A percentile compares a stretch with the other conserved stretches of the same genome.
Evolutionary conservation across 805 yeast genomes (phyloP).

Genomic region (Babjeviella inositovora): DNA sequence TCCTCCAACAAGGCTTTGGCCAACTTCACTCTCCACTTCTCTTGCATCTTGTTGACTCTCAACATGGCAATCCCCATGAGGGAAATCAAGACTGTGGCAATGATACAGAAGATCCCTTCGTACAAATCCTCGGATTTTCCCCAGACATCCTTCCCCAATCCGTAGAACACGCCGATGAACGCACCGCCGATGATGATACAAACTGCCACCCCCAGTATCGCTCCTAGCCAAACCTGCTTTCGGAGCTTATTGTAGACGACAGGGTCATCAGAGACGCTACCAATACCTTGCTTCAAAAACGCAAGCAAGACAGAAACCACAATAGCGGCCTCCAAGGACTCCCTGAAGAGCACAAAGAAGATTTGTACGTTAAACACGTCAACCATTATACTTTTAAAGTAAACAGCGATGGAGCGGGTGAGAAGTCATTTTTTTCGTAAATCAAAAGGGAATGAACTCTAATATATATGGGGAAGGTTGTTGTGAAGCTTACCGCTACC

Average conservation of each 20-base stretch:
- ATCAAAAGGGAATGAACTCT: too few relatives aligned
- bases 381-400: constrained; percentile 15
- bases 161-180: constrained; percentile 86
- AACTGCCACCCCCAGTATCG: constrained; percentile 51
- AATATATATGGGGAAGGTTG: too few relatives aligned
- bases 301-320: constrained; percentile 86
- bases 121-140: constrained; percentile 79
- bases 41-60: constrained; percentile 90
- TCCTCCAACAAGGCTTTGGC: constrained; percentile 65
- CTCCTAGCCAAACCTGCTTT: constrained; percentile 83
- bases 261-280: constrained; percentile 28
- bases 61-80: constrained; percentile 95
- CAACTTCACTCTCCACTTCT: constrained; percentile 91
- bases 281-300: constrained; percentile 81
- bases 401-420: too few relatives aligned
- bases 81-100: constrained; percentile 82
- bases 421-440: too few relatives aligned
- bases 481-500: too few relatives aligned
- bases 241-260: constrained; percentile 41
- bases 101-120: constrained; percentile 91
- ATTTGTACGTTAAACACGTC: constrained; percentile 57
- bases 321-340: constrained; percentile 82
- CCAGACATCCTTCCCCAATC: constrained; percentile 73
- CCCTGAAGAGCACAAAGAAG: constrained; percentile 87
- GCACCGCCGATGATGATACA: constrained; percentile 85